Conservation (phyloP, 2,329 filamentous ascomycete species). For the Aspergillus thermomutatus region DNA sequence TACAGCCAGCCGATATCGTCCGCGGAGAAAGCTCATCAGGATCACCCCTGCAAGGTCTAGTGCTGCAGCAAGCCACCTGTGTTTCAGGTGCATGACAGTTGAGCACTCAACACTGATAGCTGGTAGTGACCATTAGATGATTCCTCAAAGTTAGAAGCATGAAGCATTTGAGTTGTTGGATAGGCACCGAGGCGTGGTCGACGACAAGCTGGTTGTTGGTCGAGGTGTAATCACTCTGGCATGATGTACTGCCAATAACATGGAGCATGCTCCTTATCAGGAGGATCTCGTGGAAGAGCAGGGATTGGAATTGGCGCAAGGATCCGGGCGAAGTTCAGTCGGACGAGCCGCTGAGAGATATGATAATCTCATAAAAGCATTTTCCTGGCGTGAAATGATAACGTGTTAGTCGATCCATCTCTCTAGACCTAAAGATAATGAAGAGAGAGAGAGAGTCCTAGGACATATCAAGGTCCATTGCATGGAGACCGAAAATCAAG, state of each 20-base stretch:
- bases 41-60: background rate
- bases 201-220: no score
- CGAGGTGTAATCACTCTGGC: background rate
- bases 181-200: no score
- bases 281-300: background rate
- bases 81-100: background rate
- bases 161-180: no score
- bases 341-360: background rate
- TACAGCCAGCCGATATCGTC: background rate
- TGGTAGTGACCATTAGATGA: no score
- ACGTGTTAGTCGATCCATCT: background rate
- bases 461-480: background rate
- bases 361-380: background rate
- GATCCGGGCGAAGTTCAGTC: background rate
- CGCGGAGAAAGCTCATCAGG: background rate
- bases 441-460: background rate
- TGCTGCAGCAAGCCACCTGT: background rate
- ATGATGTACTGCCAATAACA: background rate
- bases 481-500: background rate
- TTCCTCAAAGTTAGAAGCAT: no score
- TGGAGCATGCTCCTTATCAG: background rate
- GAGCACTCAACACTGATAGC: background rate
- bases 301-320: background rate
- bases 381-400: background rate
- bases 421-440: background rate